Conservation (phyloP, 202 grass and related monocot species). For the Alloteropsis angusta region DNA sequence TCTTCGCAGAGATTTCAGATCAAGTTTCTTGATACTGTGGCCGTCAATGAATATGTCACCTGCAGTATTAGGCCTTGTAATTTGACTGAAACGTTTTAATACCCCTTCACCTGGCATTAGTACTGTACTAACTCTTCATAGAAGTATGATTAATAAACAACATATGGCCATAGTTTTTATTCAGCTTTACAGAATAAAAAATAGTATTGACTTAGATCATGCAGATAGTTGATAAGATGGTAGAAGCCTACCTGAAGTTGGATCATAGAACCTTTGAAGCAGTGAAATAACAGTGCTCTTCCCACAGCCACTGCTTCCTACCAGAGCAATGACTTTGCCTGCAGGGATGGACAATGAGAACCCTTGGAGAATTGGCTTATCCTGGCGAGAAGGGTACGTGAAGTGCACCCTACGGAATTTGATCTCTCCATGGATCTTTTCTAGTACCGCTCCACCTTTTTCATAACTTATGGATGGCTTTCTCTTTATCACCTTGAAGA, state of each 20-base stretch:
- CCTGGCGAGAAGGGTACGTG: constrained; percentile 41
- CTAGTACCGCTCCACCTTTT: constrained; percentile 22
- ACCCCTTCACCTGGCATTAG: neutral
- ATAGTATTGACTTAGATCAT: neutral
- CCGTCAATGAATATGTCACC: constrained; percentile 49
- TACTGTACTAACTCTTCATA: neutral
- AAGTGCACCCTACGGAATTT: constrained; percentile 42
- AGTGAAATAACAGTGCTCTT: constrained; percentile 65
- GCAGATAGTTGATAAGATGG: constrained; percentile 3
- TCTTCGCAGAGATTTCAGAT: constrained; percentile 48
- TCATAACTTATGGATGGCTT: constrained; percentile 41
- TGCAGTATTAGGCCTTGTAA: constrained; percentile 29
- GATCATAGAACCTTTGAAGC: constrained; percentile 62
- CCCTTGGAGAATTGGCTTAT: constrained; percentile 40
- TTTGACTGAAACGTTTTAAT: constrained; percentile 1
- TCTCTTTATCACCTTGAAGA: constrained; percentile 59
- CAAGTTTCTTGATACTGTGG: constrained; percentile 43
- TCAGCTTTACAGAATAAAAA: neutral
- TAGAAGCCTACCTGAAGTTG: constrained; percentile 31
- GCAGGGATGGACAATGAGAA: constrained; percentile 46
- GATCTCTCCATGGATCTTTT: constrained; percentile 40
- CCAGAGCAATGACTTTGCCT: constrained; percentile 48
- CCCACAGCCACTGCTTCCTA: constrained; percentile 67
- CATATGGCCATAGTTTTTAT: neutral
- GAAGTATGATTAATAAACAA: neutral